Evolutionary conservation across 2,329 filamentous ascomycete genomes (phyloP), one percentile per base, ranked within the genome.

Genomic region (Colletotrichum scovillei): DNA sequence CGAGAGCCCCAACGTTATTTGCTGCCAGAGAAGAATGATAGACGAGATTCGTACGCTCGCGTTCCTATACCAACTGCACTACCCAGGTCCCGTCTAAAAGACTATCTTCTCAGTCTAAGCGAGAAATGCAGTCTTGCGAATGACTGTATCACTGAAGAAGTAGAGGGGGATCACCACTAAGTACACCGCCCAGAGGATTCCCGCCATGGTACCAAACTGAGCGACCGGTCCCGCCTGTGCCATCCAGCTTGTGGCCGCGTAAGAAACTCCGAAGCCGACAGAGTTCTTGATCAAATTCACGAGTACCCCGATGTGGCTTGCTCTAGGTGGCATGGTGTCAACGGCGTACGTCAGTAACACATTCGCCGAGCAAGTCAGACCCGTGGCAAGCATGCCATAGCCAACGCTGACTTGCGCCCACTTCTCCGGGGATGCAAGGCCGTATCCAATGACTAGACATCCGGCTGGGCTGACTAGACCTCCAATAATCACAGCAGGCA

Each of bases 221-320:
- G 30, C 62, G 12, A 49, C 72, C 12, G 69, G 64, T n/a, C 73
- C 73, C 58, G 28, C 52, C 8, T 24, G 35, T 16, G 59, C 32
- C 59, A 69, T 70, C 76, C 76, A 76, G 35, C 52, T 63, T 28
- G 76, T 72, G 2, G 75, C 72, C 3, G 57, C 70, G 58, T 74
- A 74, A 12, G 73, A 76, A 12, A 75, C 74, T 3, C 70, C 75
- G 58, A 76, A 76, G 1, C 53, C 74, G 24, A 77, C 38, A 14
- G 28, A 62, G 35, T 77, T 77, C 63, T 77, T 77, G 12, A 73
- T 73, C 57, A 77, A 60, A 46, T 76, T 76, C 35, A 77, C 74
- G 22, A 76, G n/a, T 8, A 73, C 67, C 6, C 75, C 76, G 59
- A 77, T 74, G 32, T 77, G 64, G 4, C 67, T 71, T 19, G 76